phyloP scores from a whole-genome alignment of 179 eudicot genomes.

The Pouteria campechiana region DNA sequence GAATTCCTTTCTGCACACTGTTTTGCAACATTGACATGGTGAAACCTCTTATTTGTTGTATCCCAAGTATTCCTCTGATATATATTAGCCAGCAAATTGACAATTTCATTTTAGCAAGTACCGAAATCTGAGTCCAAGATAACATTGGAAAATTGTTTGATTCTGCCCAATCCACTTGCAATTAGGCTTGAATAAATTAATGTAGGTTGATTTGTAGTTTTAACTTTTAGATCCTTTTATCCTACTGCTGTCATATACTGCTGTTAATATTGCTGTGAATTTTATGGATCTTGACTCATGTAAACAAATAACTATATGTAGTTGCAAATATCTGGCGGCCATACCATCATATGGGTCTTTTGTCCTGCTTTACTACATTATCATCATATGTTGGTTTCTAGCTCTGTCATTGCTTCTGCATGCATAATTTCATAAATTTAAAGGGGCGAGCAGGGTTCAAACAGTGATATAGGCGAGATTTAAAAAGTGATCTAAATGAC shows the following conservation, averaged over 20 bases:
- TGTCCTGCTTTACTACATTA: neutral
- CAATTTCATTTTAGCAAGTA: neutral
- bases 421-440: neutral
- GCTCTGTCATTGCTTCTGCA: neutral
- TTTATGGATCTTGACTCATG: too few species aligned
- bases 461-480: too few species aligned
- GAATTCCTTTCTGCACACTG: neutral
- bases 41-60: neutral
- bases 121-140: neutral
- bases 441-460: constrained; percentile 1
- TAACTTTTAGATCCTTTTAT: too few species aligned
- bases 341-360: neutral
- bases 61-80: neutral
- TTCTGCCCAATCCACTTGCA: too few species aligned
- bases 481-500: neutral
- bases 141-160: neutral
- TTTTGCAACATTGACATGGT: neutral
- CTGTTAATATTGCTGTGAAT: too few species aligned
- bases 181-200: too few species aligned
- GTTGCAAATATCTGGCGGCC: neutral
- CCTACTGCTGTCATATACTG: too few species aligned
- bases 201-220: too few species aligned
- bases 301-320: too few species aligned
- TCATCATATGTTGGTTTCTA: neutral
- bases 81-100: neutral